Evolutionary conservation across 1,139 yeast species (phyloP).

Genomic region (Candida sanyaensis): DNA sequence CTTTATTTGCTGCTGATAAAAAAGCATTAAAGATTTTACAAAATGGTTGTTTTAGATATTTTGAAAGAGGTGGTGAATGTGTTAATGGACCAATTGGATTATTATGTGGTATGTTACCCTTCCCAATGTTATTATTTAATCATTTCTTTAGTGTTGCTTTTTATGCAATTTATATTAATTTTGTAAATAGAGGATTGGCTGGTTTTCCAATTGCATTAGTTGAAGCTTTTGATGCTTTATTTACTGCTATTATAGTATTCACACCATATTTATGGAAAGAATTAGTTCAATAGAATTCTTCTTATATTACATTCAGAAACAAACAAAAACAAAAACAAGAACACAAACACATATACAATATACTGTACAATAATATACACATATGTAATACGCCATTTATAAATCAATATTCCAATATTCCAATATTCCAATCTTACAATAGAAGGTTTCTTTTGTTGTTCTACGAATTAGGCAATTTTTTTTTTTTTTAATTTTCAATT

Average conservation of each 20-base stretch:
- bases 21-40: constrained; percentile 68
- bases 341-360: background rate
- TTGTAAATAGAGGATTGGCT: constrained; percentile 59
- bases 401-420: no score
- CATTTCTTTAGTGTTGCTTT: constrained; percentile 92
- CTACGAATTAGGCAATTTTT: no score
- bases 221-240: constrained; percentile 68
- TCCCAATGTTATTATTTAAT: constrained; percentile 70
- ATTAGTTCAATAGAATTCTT: constrained; percentile 21
- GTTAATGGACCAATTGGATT: constrained; percentile 79
- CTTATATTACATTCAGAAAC: no score
- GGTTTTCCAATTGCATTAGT: constrained; percentile 74
- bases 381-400: no score
- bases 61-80: constrained; percentile 81
- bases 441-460: no score
- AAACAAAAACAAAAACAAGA: no score
- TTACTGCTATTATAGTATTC: constrained; percentile 77
- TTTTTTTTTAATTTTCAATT: no score
- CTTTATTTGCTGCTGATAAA: constrained; percentile 86
- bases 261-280: constrained; percentile 70
- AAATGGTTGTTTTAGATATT: constrained; percentile 86
- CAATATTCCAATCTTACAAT: no score
- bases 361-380: no score
- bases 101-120: constrained; percentile 78
- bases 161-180: constrained; percentile 74